A percentile compares a stretch with the other conserved stretches of the same genome.
These are phyloP conservation scores for Aspergillus alliaceus DNA, from an alignment of 2,329 filamentous ascomycete species.

Conservation along the genomic window DNA sequence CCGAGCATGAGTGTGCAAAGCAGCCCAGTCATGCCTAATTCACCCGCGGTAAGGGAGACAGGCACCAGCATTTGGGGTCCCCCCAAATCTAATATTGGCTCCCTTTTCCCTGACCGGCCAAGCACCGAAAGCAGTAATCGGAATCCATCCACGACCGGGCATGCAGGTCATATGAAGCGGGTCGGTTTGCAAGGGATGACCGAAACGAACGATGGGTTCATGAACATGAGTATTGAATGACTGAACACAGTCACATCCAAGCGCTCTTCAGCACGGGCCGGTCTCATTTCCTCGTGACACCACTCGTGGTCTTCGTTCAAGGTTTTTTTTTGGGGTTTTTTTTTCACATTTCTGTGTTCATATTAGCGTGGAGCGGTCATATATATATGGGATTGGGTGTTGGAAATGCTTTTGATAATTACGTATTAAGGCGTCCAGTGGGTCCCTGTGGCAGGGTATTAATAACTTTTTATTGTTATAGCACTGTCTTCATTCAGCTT, in stretches of 20 bases:
- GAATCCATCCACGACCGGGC: conserved; percentile 53
- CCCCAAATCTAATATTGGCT: conserved; percentile 57
- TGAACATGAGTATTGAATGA: conserved; percentile 96
- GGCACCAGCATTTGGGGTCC: conserved; percentile 66
- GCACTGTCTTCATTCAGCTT: neutral
- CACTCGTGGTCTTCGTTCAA: neutral
- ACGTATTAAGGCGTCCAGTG: neutral
- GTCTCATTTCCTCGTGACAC: conserved; percentile 1
- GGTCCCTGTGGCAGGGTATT: neutral
- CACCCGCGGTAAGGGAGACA: conserved; percentile 71
- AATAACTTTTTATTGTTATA: neutral
- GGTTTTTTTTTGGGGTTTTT: neutral
- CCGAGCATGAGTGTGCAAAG: conserved; percentile 90
- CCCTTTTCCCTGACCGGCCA: conserved; percentile 51
- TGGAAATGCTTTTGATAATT: neutral
- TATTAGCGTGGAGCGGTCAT: neutral
- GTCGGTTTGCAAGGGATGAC: conserved; percentile 90
- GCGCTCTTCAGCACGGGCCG: conserved; percentile 6
- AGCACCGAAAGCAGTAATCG: conserved; percentile 53
- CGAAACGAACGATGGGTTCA: conserved; percentile 90
- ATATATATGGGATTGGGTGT: neutral
- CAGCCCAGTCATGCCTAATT: conserved; percentile 79
- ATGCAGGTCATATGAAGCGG: conserved; percentile 50
- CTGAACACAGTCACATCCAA: neutral
- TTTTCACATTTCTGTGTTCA: neutral